Evolutionary conservation across 257 asterid species (phyloP), one percentile per base, ranked within the genome.

Genomic region (Echites panduratus): DNA sequence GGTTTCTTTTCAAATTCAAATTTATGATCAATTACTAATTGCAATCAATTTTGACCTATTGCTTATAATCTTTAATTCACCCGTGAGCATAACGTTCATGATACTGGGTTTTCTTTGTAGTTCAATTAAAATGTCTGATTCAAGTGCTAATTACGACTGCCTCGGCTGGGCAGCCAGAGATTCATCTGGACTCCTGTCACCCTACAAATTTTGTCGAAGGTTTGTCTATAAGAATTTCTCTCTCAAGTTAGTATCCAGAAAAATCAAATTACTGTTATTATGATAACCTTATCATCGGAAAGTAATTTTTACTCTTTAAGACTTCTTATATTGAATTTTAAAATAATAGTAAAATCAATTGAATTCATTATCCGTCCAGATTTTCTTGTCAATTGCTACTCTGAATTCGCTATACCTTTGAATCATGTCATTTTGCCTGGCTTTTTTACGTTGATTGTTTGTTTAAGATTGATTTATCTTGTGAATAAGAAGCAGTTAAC

Each of bases 151-250:
- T 9, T 83, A 75, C 62, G 83, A 90, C 47, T 93, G 98, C 81
- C 84, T 79, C 59, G 95, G 89, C 45, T 93, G 93, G 90, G 97
- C 97, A 8, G 97, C 98, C 3, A 83, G 90, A 73, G 97, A 93
- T 77, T 77, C 93, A 7, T 90, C 97, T 27, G 97, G 98, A 29
- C 43, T 81, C 64, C 93, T 93, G 70, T 93, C 97, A 14, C 97
- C 97, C 62, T 93, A 83, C 78, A 75, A 70, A 61, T 93, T 93
- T 84, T 76, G 76, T 48, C 91, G 97, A 83, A 87, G 98, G 97
- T 93, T 71, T 45, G 38, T 41, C 22, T 53, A 7, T 24, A 32
- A 14, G 8, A 41, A 0, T 71, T 48, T 45, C 7, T 26, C 48
- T 66, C 61, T 54, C 40, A 4, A 41, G 45, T 41, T 47, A 29